Base-by-base conservation (phyloP, 2,329 filamentous ascomycete genomes). In the Nemania abortiva region DNA sequence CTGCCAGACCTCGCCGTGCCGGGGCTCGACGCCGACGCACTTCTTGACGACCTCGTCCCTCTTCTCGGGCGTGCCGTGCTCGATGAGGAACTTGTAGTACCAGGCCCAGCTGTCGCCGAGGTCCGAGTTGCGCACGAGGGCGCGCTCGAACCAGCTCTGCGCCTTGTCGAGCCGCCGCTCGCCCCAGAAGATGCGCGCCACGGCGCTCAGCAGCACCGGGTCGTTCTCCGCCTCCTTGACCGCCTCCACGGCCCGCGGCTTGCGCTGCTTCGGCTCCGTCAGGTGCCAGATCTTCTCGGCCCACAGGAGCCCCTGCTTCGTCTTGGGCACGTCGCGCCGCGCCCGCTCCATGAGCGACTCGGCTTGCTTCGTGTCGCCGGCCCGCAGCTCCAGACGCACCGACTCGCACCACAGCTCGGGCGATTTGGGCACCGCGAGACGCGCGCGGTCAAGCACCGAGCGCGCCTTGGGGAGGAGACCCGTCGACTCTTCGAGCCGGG, bases 191-290 rank as follows among this genome's bases (percentile, higher is more conserved):
- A 98, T 97, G 22, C 96, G 90, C 6, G 95, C 96, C 13, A 97
- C 94, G 0, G 95, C 95, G 39, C 97, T 92, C 78, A 98, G 97
- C 3, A 99, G 86, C 22, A 91, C 87, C 0, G 96, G 90, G 78
- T 98, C 95, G 77, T 94, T 96, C 78, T 98, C 96, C 6, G 97
- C 93, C 81, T 97, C 97, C 83, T 97, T 97, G 82, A 99, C 97
- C 34, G 95, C 97, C 82, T 98, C 96, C 54, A 98, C 85, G 65
- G 92, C 93, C 69, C 95, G 90, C 3, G 95, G 92, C 80, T 98
- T 97, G 66, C 97, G 92, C 80, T 98, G 94, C 42, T 96, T 97
- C 59, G 96, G 91, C 34, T 92, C 84, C 79, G 98, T 97, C 7
- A 99, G 89, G 80, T 97, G 88, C 93, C 95, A 97, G 79, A 99